These are phyloP conservation scores for Logfia minima DNA, from an alignment of 129 eudicot species.

Conservation along the genomic window DNA sequence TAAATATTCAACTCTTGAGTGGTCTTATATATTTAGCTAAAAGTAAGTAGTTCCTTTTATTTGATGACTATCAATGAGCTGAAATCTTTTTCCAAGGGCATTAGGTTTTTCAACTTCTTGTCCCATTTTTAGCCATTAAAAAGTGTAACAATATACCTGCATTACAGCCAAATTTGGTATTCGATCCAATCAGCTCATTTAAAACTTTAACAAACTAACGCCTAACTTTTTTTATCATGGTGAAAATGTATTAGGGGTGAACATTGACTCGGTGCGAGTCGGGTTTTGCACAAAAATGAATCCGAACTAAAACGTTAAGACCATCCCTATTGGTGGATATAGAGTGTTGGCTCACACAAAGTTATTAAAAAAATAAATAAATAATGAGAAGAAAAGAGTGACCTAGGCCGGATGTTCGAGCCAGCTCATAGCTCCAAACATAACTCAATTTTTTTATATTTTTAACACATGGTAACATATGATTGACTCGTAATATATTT, in stretches of 20 bases:
- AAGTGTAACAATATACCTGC: slow-evolving; percentile 8
- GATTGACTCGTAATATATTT: no score
- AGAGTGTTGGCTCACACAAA: no score
- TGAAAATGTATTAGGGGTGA: background rate
- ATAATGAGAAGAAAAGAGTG: no score
- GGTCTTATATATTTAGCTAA: no score
- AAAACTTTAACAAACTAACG: slow-evolving; percentile 21
- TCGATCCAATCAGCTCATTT: slow-evolving; percentile 6
- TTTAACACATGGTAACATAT: no score
- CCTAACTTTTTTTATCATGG: slow-evolving; percentile 7
- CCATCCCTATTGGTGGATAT: no score
- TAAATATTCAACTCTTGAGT: no score
- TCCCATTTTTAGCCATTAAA: background rate
- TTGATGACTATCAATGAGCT: background rate
- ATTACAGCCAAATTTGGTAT: slow-evolving; percentile 18
- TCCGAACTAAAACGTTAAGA: no score
- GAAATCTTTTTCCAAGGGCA: background rate
- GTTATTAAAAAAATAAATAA: no score
- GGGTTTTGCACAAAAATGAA: background rate
- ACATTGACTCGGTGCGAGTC: background rate
- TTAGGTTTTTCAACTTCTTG: background rate
- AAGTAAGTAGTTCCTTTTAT: background rate
- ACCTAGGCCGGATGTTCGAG: no score
- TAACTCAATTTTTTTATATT: no score
- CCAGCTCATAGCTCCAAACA: no score